These are phyloP conservation scores for Clavispora carvajalis DNA, from an alignment of 805 yeast genomes.

Conservation along the genomic window DNA sequence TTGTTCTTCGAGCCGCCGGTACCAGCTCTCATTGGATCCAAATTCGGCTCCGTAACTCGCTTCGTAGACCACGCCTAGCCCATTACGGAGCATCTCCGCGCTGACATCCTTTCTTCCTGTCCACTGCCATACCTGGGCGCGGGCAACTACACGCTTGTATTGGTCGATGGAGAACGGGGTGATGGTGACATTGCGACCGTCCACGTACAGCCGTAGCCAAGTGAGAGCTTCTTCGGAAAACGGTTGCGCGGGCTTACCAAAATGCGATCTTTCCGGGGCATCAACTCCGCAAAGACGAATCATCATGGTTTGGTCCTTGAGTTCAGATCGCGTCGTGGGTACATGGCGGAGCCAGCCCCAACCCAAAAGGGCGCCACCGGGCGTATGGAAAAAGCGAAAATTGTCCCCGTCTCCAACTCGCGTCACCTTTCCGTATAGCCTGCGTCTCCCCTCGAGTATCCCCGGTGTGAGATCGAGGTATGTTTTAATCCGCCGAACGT, in stretches of 20 bases:
- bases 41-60: conserved; percentile 78
- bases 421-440: conserved; percentile 65
- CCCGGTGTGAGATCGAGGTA: conserved; percentile 36
- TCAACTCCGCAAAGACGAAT: conserved; percentile 88
- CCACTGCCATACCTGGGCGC: conserved; percentile 56
- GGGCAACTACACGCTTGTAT: conserved; percentile 82
- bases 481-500: conserved; percentile 27
- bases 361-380: conserved; percentile 83
- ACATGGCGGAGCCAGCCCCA: conserved; percentile 86
- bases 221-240: conserved; percentile 74
- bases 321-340: conserved; percentile 47
- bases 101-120: conserved; percentile 74
- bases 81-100: conserved; percentile 77
- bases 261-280: conserved; percentile 95
- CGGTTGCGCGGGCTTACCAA: conserved; percentile 90
- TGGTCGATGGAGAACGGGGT: conserved; percentile 83
- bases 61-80: conserved; percentile 86
- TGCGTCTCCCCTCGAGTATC: conserved; percentile 23
- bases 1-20: conserved; percentile 50
- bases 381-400: conserved; percentile 86
- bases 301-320: conserved; percentile 66
- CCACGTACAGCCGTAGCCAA: conserved; percentile 66
- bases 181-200: conserved; percentile 65
- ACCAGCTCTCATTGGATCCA: conserved; percentile 65
- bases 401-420: conserved; percentile 96